Evolutionary conservation across 176 grass and related monocot species (phyloP).

Genomic region (Aegilops sharonensis): DNA sequence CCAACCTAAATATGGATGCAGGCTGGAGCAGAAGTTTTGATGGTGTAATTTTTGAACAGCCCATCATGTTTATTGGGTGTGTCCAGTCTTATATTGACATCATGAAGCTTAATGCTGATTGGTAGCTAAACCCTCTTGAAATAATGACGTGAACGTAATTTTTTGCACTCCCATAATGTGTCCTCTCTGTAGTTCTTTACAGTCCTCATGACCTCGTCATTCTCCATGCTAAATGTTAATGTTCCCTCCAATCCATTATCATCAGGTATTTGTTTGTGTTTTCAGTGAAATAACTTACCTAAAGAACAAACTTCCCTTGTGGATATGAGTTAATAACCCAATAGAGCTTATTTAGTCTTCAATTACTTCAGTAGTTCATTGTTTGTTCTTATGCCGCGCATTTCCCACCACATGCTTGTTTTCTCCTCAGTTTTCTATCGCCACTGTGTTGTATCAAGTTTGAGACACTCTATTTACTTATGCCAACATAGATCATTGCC

Average conservation of each 20-base stretch:
- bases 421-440: background rate
- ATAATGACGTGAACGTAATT: background rate
- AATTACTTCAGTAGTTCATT: background rate
- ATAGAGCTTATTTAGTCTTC: background rate
- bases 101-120: constrained; percentile 45
- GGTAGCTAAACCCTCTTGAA: constrained; percentile 40
- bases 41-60: constrained; percentile 52
- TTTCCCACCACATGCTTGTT: background rate
- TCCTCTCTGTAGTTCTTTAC: constrained; percentile 14
- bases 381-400: background rate
- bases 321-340: background rate
- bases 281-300: background rate
- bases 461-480: background rate
- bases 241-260: background rate
- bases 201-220: constrained; percentile 28
- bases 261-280: background rate
- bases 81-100: constrained; percentile 54
- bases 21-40: constrained; percentile 46
- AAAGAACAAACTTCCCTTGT: background rate
- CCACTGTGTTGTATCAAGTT: background rate
- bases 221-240: background rate
- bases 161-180: background rate
- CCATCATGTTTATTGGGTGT: constrained; percentile 55
- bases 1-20: constrained; percentile 15
- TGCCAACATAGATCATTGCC: background rate